phyloP scores from a whole-genome alignment of 805 yeast species.

The Yamadazyma tumulicola region DNA sequence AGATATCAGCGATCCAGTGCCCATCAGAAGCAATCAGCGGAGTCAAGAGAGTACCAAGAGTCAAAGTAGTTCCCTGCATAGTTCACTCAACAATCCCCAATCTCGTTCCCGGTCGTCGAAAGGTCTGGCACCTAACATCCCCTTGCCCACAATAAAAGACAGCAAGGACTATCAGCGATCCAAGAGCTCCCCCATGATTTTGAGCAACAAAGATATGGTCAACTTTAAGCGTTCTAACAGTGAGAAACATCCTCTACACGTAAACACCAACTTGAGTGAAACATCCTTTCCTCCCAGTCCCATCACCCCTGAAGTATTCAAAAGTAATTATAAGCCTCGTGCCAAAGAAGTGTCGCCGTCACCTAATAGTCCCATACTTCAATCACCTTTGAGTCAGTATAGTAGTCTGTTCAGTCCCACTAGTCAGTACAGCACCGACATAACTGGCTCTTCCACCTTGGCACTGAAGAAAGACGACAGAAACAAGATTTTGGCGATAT shows the following conservation, averaged over 20 bases:
- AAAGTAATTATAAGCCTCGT: slow-evolving; percentile 2
- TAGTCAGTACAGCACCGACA: background rate
- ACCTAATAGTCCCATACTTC: no score
- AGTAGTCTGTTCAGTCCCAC: background rate
- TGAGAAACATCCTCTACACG: background rate
- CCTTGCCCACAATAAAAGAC: background rate
- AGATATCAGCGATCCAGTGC: slow-evolving; percentile 17
- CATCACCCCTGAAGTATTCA: slow-evolving; percentile 4
- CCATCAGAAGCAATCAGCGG: slow-evolving; percentile 22
- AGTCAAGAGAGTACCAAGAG: slow-evolving; percentile 2
- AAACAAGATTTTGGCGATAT: slow-evolving; percentile 5
- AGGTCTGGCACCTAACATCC: no score
- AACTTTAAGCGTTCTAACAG: slow-evolving; percentile 1
- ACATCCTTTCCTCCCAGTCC: slow-evolving; percentile 3
- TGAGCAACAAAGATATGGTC: background rate
- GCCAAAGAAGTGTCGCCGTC: no score
- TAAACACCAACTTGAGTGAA: background rate
- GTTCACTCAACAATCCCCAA: no score
- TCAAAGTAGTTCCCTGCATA: no score
- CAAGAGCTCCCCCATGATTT: background rate
- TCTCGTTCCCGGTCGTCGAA: no score
- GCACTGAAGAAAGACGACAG: background rate
- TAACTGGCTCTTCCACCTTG: background rate
- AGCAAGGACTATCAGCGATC: background rate
- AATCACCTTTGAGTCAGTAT: no score